Conservation (phyloP, 164 flowering plant genomes). For the Chimonanthus praecox region DNA sequence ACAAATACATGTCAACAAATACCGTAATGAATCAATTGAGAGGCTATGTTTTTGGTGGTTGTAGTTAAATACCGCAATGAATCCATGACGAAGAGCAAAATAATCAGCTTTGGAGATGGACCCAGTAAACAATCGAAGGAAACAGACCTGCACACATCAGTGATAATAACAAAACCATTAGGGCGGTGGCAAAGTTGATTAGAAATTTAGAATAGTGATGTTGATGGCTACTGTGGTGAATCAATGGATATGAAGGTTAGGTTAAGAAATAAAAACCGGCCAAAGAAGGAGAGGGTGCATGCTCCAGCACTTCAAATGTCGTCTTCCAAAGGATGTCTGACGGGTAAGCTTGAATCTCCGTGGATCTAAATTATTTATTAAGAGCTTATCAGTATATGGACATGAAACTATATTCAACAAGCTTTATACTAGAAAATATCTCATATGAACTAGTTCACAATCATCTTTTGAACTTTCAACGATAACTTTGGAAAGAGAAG, state of each 20-base stretch:
- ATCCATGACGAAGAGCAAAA: constrained; percentile 66
- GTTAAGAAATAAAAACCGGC: constrained; percentile 31
- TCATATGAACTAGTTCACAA: no score
- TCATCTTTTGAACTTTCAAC: no score
- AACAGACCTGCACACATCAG: constrained; percentile 35
- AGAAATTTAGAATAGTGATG: neutral
- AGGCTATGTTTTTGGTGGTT: neutral
- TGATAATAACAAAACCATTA: neutral
- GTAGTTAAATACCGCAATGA: constrained; percentile 37
- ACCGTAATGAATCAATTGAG: neutral
- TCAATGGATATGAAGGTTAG: neutral
- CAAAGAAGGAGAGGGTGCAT: constrained; percentile 37
- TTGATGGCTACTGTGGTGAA: neutral
- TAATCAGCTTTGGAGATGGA: constrained; percentile 61
- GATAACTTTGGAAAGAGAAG: no score
- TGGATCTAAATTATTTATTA: constrained; percentile 34
- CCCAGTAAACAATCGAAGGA: constrained; percentile 42
- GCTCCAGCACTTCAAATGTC: constrained; percentile 54
- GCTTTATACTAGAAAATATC: no score
- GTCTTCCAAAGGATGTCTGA: constrained; percentile 57
- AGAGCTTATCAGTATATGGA: neutral
- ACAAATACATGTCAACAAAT: neutral
- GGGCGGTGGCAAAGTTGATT: neutral
- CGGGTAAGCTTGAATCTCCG: constrained; percentile 46
- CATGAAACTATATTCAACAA: no score